These are phyloP conservation scores for Xylaria digitata DNA, from an alignment of 2,329 filamentous ascomycete genomes.

Conservation along the genomic window DNA sequence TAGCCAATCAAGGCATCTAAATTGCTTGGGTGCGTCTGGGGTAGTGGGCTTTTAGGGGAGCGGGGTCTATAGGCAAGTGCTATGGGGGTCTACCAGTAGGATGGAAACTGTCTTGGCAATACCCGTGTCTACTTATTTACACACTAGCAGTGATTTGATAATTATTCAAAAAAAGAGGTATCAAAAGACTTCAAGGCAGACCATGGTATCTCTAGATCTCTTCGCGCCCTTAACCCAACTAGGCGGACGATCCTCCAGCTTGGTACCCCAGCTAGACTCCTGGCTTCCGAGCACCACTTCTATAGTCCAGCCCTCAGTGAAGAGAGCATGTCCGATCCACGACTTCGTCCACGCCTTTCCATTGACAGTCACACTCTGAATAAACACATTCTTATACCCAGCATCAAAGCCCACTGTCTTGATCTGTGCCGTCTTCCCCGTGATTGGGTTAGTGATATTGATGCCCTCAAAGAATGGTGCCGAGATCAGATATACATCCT, in stretches of 20 bases:
- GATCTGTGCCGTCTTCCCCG: conserved; percentile 67
- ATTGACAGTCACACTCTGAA: conserved; percentile 68
- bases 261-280: conserved; percentile 73
- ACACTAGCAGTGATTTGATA: too few relatives aligned
- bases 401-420: conserved; percentile 67
- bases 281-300: conserved; percentile 71
- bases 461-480: conserved; percentile 70
- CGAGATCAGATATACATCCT: conserved; percentile 72
- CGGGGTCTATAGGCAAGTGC: too few relatives aligned
- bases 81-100: too few relatives aligned
- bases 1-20: too few relatives aligned
- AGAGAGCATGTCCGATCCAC: conserved; percentile 72
- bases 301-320: conserved; percentile 65
- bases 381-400: conserved; percentile 64
- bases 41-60: too few relatives aligned
- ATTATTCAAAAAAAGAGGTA: too few relatives aligned
- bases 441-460: conserved; percentile 61
- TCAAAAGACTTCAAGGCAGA: too few relatives aligned
- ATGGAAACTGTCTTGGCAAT: too few relatives aligned
- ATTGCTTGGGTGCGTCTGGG: too few relatives aligned
- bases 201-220: neutral
- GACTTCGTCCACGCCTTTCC: conserved; percentile 66
- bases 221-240: conserved; percentile 41
- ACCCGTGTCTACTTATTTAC: too few relatives aligned
- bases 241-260: conserved; percentile 56